phyloP scores from a whole-genome alignment of 306 rosid species.

The Rosa multiflora region DNA sequence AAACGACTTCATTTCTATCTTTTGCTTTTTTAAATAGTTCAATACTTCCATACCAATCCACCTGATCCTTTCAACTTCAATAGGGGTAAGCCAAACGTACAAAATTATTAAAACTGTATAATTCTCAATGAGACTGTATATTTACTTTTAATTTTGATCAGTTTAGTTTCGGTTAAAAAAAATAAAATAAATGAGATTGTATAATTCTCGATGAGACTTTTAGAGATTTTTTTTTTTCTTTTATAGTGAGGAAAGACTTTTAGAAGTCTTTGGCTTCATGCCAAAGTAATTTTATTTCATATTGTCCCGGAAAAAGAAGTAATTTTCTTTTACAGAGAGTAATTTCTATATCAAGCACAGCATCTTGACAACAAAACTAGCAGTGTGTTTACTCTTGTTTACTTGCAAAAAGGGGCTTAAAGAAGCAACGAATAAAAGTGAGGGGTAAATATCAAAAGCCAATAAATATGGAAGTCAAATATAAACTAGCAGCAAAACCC shows the following conservation, averaged over 20 bases:
- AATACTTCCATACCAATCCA: neutral
- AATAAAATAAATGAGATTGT: too few relatives aligned
- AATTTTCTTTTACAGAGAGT: neutral
- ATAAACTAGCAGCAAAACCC: slow-evolving; percentile 2
- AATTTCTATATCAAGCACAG: neutral
- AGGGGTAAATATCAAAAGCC: neutral
- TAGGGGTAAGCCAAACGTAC: neutral
- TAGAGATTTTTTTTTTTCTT: neutral
- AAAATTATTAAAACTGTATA: neutral
- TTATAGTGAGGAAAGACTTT: too few relatives aligned
- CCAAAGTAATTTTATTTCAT: neutral
- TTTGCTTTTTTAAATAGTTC: neutral
- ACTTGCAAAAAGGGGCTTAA: neutral
- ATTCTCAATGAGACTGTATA: neutral
- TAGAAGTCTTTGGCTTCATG: slow-evolving; percentile 6
- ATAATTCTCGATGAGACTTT: neutral
- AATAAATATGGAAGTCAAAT: too few relatives aligned
- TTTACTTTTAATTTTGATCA: too few relatives aligned
- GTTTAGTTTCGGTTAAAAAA: too few relatives aligned
- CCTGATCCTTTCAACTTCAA: neutral
- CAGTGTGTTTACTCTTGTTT: neutral
- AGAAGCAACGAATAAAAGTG: neutral
- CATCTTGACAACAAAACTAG: neutral
- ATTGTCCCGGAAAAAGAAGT: neutral
- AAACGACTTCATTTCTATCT: neutral